Evolutionary conservation across 192 early-diverging fungal genomes (phyloP).

Genomic region (Lobosporangium transversale): DNA sequence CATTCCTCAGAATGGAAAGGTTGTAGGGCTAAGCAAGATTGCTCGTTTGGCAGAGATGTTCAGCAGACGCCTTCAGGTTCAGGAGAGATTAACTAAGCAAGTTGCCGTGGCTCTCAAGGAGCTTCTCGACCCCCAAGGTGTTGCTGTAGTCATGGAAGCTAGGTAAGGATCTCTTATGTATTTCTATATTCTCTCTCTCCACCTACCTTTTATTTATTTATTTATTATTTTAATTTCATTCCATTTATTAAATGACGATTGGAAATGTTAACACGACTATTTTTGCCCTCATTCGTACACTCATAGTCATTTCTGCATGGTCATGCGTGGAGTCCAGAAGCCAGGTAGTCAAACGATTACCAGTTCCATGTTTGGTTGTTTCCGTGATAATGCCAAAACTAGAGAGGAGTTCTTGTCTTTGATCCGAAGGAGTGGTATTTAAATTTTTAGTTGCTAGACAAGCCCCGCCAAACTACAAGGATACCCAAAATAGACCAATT

Average conservation of each 20-base stretch:
- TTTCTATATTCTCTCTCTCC: background rate
- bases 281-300: background rate
- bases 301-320: slow-evolving; percentile 92
- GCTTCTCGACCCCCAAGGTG: slow-evolving; percentile 93
- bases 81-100: slow-evolving; percentile 98
- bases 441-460: background rate
- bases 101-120: slow-evolving; percentile 91
- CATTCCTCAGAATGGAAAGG: slow-evolving; percentile 89
- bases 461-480: too few species aligned
- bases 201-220: too few species aligned
- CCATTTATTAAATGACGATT: too few species aligned
- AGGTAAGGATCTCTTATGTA: slow-evolving; percentile 66
- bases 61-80: slow-evolving; percentile 92
- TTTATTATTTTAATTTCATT: too few species aligned
- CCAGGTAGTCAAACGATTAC: slow-evolving; percentile 95
- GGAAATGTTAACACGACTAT: background rate
- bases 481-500: too few species aligned
- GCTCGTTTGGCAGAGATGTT: slow-evolving; percentile 99
- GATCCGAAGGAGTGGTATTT: slow-evolving; percentile 56
- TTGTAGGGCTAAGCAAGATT: slow-evolving; percentile 95
- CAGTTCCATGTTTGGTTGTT: slow-evolving; percentile 93
- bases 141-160: slow-evolving; percentile 97
- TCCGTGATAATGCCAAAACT: slow-evolving; percentile 90
- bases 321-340: slow-evolving; percentile 97
- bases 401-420: slow-evolving; percentile 96